Conservation (phyloP, 169 alveolate genomes). For the Plasmodium relictum region DNA sequence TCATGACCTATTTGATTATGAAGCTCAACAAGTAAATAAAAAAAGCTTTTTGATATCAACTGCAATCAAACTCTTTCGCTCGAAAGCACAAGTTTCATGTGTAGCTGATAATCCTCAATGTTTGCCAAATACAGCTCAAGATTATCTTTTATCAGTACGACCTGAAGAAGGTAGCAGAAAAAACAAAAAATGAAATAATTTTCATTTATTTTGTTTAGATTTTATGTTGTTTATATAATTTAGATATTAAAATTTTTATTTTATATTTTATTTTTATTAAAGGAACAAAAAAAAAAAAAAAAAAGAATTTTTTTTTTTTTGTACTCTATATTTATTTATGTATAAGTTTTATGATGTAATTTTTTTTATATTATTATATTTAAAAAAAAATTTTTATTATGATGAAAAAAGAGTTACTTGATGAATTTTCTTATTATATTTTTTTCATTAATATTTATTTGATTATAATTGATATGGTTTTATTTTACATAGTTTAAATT, state of each 20-base stretch:
- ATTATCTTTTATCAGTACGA: slow-evolving; percentile 65
- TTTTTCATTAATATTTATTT: background rate
- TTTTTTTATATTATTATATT: background rate
- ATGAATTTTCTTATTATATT: background rate
- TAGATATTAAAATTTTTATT: too few relatives aligned
- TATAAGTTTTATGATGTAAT: background rate
- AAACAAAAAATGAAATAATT: background rate
- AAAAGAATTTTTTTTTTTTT: too few relatives aligned
- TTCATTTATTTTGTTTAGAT: too few relatives aligned
- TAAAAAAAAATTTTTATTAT: too few relatives aligned
- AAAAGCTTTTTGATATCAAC: slow-evolving; percentile 81
- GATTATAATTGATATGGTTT: background rate
- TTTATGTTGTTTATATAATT: too few relatives aligned
- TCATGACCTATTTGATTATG: slow-evolving; percentile 96
- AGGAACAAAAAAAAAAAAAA: too few relatives aligned
- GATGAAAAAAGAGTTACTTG: too few relatives aligned
- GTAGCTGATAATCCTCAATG: slow-evolving; percentile 72
- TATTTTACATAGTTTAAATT: background rate
- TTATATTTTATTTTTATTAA: too few relatives aligned
- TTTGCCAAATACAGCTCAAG: slow-evolving; percentile 69
- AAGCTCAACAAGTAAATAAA: slow-evolving; percentile 90
- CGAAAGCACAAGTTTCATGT: slow-evolving; percentile 74
- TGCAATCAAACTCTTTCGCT: slow-evolving; percentile 73
- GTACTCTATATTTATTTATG: too few relatives aligned
- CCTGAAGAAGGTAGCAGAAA: slow-evolving; percentile 60